Evolutionary conservation across 2,329 filamentous ascomycete species (phyloP).

Genomic region (Pseudocercospora musae): DNA sequence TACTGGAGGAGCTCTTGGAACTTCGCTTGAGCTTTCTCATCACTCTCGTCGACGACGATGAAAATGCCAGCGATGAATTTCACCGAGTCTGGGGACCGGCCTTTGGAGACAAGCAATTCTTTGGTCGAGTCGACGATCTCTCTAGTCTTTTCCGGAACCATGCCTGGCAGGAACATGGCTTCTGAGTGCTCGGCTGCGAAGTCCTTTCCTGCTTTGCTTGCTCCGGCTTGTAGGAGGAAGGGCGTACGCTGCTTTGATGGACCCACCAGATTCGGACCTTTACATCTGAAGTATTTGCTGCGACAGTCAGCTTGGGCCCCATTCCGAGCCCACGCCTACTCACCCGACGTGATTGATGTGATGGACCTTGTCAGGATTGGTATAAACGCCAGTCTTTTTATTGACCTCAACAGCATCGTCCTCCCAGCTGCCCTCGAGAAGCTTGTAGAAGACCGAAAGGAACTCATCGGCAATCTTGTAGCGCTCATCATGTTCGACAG

Average conservation of each 20-base stretch:
- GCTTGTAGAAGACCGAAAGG: slow-evolving; percentile 32
- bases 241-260: slow-evolving; percentile 58
- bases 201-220: slow-evolving; percentile 44
- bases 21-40: slow-evolving; percentile 44
- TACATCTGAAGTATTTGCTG: slow-evolving; percentile 43
- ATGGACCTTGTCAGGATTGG: slow-evolving; percentile 55
- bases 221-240: slow-evolving; percentile 53
- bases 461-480: slow-evolving; percentile 51
- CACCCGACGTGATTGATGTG: slow-evolving; percentile 41
- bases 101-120: slow-evolving; percentile 37
- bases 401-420: slow-evolving; percentile 46
- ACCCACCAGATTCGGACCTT: slow-evolving; percentile 49
- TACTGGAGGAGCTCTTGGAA: slow-evolving; percentile 43
- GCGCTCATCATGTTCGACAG: slow-evolving; percentile 49
- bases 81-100: slow-evolving; percentile 40
- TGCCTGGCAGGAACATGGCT: slow-evolving; percentile 47
- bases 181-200: slow-evolving; percentile 47
- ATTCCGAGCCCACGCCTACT: neutral
- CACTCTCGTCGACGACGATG: slow-evolving; percentile 45
- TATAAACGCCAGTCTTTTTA: slow-evolving; percentile 57
- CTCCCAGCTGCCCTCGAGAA: slow-evolving; percentile 32
- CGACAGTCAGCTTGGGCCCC: neutral
- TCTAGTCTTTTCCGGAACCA: slow-evolving; percentile 42
- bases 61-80: slow-evolving; percentile 47
- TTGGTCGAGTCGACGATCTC: slow-evolving; percentile 44